Evolutionary conservation across 2,329 filamentous ascomycete genomes (phyloP).

Genomic region (Ophiosphaerella korrae): DNA sequence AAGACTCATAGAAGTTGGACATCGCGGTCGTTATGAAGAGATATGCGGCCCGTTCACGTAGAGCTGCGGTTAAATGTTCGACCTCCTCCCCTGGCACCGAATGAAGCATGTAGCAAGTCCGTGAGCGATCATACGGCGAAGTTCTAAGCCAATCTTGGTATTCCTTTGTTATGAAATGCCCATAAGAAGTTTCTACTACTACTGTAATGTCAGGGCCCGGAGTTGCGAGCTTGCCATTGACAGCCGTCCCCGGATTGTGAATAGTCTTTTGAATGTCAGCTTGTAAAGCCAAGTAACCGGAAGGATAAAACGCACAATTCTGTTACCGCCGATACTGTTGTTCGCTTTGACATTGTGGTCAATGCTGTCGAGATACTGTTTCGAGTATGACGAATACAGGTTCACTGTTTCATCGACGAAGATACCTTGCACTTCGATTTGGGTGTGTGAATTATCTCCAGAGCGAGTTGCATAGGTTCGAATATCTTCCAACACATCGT

Average conservation of each 20-base stretch:
- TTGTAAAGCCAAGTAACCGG: neutral
- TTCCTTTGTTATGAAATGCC: slow-evolving; percentile 18
- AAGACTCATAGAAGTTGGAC: slow-evolving; percentile 27
- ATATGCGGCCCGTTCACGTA: slow-evolving; percentile 25
- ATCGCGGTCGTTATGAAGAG: slow-evolving; percentile 35
- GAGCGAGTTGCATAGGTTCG: slow-evolving; percentile 53
- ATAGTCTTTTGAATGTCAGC: slow-evolving; percentile 21
- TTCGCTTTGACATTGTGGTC: slow-evolving; percentile 16
- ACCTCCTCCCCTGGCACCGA: slow-evolving; percentile 25
- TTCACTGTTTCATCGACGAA: slow-evolving; percentile 59
- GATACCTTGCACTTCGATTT: slow-evolving; percentile 53
- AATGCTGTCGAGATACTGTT: slow-evolving; percentile 26
- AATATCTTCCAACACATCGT: slow-evolving; percentile 47
- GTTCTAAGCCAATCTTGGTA: slow-evolving; percentile 33
- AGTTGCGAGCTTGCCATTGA: slow-evolving; percentile 23
- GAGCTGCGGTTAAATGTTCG: slow-evolving; percentile 8
- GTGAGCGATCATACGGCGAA: slow-evolving; percentile 25
- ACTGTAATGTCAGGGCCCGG: slow-evolving; percentile 34
- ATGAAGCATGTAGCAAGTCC: slow-evolving; percentile 35
- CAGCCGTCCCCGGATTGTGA: slow-evolving; percentile 38
- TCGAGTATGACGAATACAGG: slow-evolving; percentile 18
- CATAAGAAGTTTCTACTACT: slow-evolving; percentile 29
- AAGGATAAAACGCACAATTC: slow-evolving; percentile 12
- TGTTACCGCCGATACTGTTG: slow-evolving; percentile 9
- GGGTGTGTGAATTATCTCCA: slow-evolving; percentile 17